Conservation (phyloP, 352 stramenopile species). For the Thraustochytrium sp. region DNA sequence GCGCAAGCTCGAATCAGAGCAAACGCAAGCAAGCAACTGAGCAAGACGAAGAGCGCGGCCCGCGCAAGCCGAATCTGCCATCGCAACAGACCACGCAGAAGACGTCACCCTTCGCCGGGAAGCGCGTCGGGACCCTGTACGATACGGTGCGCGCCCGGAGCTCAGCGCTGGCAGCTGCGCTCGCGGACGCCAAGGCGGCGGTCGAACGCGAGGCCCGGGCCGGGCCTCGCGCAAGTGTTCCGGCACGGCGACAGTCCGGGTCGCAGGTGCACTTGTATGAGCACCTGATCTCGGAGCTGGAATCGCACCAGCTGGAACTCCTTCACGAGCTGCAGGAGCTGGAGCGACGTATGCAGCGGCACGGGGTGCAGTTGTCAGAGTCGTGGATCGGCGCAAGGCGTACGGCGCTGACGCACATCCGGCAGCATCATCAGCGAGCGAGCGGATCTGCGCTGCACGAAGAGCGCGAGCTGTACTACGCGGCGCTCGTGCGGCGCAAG, state of each 20-base stretch:
- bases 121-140: neutral
- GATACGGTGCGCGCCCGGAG: neutral
- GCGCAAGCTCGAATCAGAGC: too few species aligned
- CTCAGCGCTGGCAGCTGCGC: neutral
- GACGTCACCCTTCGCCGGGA: neutral
- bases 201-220: neutral
- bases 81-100: too few species aligned
- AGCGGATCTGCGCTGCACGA: neutral
- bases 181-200: neutral
- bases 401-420: neutral
- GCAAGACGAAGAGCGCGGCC: too few species aligned
- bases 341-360: neutral
- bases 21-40: too few species aligned
- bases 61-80: too few species aligned
- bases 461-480: neutral
- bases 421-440: neutral
- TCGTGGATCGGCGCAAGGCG: neutral
- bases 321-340: neutral
- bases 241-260: neutral
- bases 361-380: neutral
- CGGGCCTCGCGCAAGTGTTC: neutral
- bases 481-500: neutral
- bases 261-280: neutral
- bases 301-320: neutral
- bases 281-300: neutral